Conservation (phyloP, 2,329 filamentous ascomycete species). For the Fusarium floridanum region DNA sequence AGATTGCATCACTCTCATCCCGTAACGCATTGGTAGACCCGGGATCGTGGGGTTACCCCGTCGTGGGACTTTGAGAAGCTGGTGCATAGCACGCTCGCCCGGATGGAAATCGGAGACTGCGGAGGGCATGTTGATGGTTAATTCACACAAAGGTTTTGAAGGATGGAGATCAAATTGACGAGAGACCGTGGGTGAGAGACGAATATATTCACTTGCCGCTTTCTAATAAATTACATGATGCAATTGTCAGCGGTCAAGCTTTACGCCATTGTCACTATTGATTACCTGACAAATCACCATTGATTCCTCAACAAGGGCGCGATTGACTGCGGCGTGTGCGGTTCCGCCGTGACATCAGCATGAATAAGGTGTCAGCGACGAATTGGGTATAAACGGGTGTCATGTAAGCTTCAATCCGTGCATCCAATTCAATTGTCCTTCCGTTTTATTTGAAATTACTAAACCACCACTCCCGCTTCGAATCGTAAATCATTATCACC, state of each 20-base stretch:
- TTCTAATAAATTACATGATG: background rate
- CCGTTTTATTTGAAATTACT: constrained; percentile 2
- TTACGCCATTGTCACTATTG: background rate
- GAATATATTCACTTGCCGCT: constrained; percentile 8
- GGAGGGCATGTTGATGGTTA: constrained; percentile 45
- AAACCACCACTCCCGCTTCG: constrained; percentile 12
- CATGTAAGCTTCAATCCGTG: background rate
- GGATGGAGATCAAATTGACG: constrained; percentile 2
- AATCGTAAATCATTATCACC: constrained; percentile 33
- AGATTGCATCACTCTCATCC: constrained; percentile 69
- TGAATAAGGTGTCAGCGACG: constrained; percentile 6
- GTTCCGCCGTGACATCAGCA: constrained; percentile 20
- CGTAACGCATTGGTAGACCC: constrained; percentile 72
- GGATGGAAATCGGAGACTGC: constrained; percentile 65
- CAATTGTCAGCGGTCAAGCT: constrained; percentile 21
- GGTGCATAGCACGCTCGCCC: constrained; percentile 76
- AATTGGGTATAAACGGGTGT: background rate
- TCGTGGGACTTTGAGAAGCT: constrained; percentile 68
- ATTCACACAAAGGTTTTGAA: background rate
- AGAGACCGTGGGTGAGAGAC: background rate
- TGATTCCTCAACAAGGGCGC: constrained; percentile 34
- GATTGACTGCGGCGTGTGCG: constrained; percentile 10
- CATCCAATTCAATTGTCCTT: background rate
- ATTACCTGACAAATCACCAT: constrained; percentile 28
- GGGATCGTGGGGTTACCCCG: constrained; percentile 75